Percentiles rank a stretch among this genome's conserved stretches.
These are phyloP conservation scores for Penicillium sp. DNA, from an alignment of 2,329 filamentous ascomycete species.

Conservation along the genomic window DNA sequence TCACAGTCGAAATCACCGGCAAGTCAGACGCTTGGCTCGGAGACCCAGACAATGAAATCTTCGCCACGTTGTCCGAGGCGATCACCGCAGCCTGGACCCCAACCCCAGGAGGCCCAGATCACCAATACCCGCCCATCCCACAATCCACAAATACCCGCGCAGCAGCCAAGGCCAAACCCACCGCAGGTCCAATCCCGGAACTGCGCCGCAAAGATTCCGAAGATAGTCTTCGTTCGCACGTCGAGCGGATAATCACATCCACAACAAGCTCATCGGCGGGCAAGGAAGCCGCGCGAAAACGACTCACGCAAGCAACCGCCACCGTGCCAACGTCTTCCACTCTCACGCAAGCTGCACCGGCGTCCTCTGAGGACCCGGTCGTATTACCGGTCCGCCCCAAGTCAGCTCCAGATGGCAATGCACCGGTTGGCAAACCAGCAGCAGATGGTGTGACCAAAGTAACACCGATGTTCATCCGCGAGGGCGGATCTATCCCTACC, in stretches of 20 bases:
- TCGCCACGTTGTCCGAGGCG: conserved; percentile 79
- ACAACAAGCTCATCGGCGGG: conserved; percentile 35
- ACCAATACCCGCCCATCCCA: conserved; percentile 34
- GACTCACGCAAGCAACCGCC: conserved; percentile 22
- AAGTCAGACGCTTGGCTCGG: conserved; percentile 95
- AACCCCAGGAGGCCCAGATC: conserved; percentile 29
- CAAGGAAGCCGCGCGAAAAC: conserved; percentile 29
- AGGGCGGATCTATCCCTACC: conserved; percentile 90
- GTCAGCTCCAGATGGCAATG: conserved; percentile 2
- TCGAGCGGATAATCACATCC: conserved; percentile 40
- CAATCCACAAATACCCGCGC: conserved; percentile 17
- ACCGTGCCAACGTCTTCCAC: conserved; percentile 42
- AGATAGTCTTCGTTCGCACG: conserved; percentile 40
- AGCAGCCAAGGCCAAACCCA: conserved; percentile 7
- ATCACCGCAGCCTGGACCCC: conserved; percentile 77
- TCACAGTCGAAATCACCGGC: conserved; percentile 83
- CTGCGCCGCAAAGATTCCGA: conserved; percentile 36
- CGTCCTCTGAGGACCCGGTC: conserved; percentile 11
- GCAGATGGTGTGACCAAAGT: conserved; percentile 5
- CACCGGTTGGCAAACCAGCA: not conserved
- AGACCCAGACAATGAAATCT: conserved; percentile 85
- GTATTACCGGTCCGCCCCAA: conserved; percentile 12
- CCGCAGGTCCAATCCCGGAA: conserved; percentile 17
- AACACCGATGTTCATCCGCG: conserved; percentile 80
- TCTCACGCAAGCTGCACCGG: conserved; percentile 29